A percentile compares a stretch with the other conserved stretches of the same genome.
These are phyloP conservation scores for Chiua virens DNA, from an alignment of 768 basidiomycete genomes.

Conservation along the genomic window DNA sequence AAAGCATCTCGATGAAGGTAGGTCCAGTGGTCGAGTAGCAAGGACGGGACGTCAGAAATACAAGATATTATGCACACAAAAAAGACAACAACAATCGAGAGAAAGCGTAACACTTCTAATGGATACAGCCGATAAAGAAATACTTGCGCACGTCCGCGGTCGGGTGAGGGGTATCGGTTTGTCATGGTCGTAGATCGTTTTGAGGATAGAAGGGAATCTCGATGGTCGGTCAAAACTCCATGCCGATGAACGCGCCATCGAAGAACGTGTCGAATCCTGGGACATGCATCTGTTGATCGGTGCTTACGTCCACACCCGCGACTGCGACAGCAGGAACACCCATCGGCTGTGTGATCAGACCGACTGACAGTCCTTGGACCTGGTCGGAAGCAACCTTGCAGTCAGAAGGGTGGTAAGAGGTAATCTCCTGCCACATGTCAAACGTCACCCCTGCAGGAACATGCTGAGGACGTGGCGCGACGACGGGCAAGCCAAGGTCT, in stretches of 20 bases:
- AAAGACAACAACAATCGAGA: too few relatives aligned
- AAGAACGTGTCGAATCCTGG: slow-evolving; percentile 19
- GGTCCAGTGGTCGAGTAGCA: too few relatives aligned
- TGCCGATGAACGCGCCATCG: slow-evolving; percentile 5
- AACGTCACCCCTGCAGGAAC: slow-evolving; percentile 1
- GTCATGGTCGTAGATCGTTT: too few relatives aligned
- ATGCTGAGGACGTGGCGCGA: slow-evolving; percentile 30
- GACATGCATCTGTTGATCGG: slow-evolving; percentile 2
- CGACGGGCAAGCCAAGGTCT: slow-evolving; percentile 27
- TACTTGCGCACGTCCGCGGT: too few relatives aligned
- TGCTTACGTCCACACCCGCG: slow-evolving; percentile 5
- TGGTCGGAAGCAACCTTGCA: not conserved
- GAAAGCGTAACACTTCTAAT: too few relatives aligned
- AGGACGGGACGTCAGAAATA: too few relatives aligned
- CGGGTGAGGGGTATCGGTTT: too few relatives aligned
- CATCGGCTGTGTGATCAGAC: slow-evolving; percentile 2
- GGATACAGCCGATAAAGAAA: too few relatives aligned
- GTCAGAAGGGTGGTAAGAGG: not conserved
- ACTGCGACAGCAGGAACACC: not conserved
- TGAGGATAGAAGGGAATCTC: too few relatives aligned
- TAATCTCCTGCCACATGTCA: slow-evolving; percentile 21
- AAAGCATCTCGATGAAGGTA: too few relatives aligned
- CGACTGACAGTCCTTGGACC: not conserved
- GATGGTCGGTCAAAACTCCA: slow-evolving; percentile 9
- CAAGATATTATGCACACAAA: too few relatives aligned